Base-by-base conservation (phyloP, 1,139 yeast genomes). In the Suhomyces panamericanus region DNA sequence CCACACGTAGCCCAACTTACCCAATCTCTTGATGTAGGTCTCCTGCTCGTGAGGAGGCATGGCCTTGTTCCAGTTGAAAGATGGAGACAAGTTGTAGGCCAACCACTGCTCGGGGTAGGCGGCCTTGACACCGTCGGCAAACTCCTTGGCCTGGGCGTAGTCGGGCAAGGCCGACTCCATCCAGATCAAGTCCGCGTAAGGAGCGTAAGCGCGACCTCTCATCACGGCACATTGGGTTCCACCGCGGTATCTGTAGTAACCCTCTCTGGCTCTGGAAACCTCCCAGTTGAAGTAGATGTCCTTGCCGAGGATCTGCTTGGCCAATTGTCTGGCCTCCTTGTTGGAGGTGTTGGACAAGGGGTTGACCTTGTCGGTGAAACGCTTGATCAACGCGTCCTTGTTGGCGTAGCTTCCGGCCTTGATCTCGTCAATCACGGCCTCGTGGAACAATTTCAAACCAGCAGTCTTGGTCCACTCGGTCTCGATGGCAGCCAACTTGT, bases 121-220 rank as follows among this genome's bases (percentile, higher is more conserved):
- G 39, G 83, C 78, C 68, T 84, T 84, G 59, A 90, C 95, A 62
- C 97, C 97, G 35, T 83, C 87, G 47, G 97, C 95, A 62, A 91
- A 93, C 70, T 90, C 96, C 71, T 85, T 81, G 55, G 98, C 98
- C 75, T 93, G 98, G 50, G 75, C 79, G 72, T 79, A 91, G 69
- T 90, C 96, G 58, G 99, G 98, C 57, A 88, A 81, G 69, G 95
- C 93, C 52, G 96, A 87, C 77, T 93, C 98, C 98, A 93, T 91
- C 99, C 99, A 93, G 59, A 91, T 85, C 75, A 93, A 78, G 70
- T 93, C 99, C 47, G 95, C 90, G 69, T 85, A 91, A 54, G 97
- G 97, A 48, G 96, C 91, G 66, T 78, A 93, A 35, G 96, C 96
- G 64, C 96, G 84, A 55, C 96, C 98, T 70, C 99, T 85, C 86